phyloP scores from a whole-genome alignment of 257 asterid species.

The Handroanthus guayacan region DNA sequence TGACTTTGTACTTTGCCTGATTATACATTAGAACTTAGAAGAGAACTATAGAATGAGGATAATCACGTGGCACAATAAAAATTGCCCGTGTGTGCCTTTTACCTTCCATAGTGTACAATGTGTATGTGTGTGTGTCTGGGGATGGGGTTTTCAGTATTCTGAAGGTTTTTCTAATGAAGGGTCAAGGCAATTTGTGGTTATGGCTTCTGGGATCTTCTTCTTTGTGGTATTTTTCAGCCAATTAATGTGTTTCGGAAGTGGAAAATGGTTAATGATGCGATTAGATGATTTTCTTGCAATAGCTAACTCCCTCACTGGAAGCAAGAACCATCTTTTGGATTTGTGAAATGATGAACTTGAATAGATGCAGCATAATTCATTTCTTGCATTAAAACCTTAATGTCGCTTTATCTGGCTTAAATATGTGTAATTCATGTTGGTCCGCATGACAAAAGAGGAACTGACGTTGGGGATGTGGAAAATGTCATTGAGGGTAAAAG shows the following conservation, averaged over 20 bases:
- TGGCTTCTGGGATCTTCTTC: neutral
- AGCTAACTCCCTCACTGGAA: neutral
- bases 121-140: neutral
- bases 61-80: neutral
- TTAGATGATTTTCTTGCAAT: neutral
- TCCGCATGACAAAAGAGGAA: neutral
- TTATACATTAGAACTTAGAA: constrained; percentile 1
- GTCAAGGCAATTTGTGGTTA: neutral
- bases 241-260: neutral
- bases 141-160: neutral
- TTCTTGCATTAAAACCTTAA: neutral
- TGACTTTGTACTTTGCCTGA: neutral
- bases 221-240: neutral
- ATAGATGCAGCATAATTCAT: neutral
- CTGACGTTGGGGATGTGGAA: neutral
- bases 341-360: neutral
- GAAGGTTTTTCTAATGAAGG: constrained; percentile 1
- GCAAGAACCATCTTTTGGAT: neutral
- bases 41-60: neutral
- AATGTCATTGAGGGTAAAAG: neutral
- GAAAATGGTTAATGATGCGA: neutral
- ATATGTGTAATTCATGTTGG: constrained; percentile 9
- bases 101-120: neutral
- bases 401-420: constrained; percentile 4
- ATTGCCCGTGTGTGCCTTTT: neutral